A percentile compares a stretch with the other conserved stretches of the same genome.
These are phyloP conservation scores for Cynara cardunculus DNA, from an alignment of 129 eudicot genomes.

Conservation along the genomic window DNA sequence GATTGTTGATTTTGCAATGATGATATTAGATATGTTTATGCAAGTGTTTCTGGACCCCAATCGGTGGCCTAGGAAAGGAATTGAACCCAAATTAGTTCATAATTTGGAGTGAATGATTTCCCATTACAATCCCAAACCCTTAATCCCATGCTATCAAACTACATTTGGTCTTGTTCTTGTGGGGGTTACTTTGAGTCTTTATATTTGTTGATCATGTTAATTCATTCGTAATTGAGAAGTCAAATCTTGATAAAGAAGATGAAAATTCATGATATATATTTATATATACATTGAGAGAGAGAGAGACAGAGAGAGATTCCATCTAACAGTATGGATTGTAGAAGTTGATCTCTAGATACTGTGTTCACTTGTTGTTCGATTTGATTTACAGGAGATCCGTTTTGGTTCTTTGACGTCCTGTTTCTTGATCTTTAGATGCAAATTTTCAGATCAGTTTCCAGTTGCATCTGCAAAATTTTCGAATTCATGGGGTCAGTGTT, in stretches of 20 bases:
- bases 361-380: conserved; percentile 16
- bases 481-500: conserved; percentile 41
- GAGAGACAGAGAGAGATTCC: too few relatives aligned
- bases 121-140: too few relatives aligned
- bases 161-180: too few relatives aligned
- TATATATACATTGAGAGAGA: too few relatives aligned
- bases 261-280: too few relatives aligned
- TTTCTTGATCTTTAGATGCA: conserved; percentile 27
- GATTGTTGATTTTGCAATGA: not conserved
- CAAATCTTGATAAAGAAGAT: too few relatives aligned
- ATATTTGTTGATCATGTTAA: not conserved
- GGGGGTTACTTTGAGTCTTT: not conserved
- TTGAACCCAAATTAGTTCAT: not conserved
- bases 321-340: too few relatives aligned
- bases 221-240: too few relatives aligned
- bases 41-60: not conserved
- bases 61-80: not conserved
- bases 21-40: not conserved
- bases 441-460: conserved; percentile 35
- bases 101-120: not conserved
- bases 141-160: too few relatives aligned
- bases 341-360: too few relatives aligned
- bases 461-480: conserved; percentile 24
- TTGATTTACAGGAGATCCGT: conserved; percentile 14
- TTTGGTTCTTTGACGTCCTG: conserved; percentile 18